A percentile compares a stretch with the other conserved stretches of the same genome.
These are phyloP conservation scores for Camellia lanceoleosa DNA, from an alignment of 148 eudicot genomes.

Conservation along the genomic window DNA sequence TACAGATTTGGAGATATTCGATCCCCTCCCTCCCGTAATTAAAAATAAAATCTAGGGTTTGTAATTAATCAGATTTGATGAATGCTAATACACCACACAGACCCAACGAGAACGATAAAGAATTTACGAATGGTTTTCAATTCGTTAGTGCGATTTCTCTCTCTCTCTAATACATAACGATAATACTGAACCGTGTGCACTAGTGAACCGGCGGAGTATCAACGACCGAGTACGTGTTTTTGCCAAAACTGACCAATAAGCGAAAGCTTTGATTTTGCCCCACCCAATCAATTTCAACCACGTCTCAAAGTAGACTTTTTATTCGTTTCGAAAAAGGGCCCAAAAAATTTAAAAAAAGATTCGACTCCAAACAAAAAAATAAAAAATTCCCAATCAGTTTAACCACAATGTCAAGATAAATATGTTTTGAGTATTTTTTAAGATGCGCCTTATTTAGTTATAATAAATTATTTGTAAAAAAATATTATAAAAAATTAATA, in stretches of 20 bases:
- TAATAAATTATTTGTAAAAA: too few species aligned
- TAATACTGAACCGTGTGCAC: background rate
- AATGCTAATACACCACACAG: background rate
- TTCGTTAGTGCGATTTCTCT: background rate
- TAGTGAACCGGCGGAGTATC: background rate
- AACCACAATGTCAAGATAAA: too few species aligned
- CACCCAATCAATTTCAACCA: slow-evolving; percentile 22
- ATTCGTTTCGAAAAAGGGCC: too few species aligned
- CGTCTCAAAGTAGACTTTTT: background rate
- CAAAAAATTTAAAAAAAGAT: too few species aligned
- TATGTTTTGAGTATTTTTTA: too few species aligned
- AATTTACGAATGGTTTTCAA: background rate
- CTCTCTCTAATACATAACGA: background rate
- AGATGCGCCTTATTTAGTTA: too few species aligned
- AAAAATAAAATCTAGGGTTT: slow-evolving; percentile 23
- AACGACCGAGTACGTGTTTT: slow-evolving; percentile 27
- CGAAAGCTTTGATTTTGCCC: slow-evolving; percentile 14
- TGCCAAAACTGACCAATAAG: slow-evolving; percentile 32
- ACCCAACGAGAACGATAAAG: background rate
- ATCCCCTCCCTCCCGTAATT: background rate
- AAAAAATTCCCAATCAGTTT: too few species aligned
- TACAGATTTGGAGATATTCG: slow-evolving; percentile 20
- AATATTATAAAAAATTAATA: too few species aligned
- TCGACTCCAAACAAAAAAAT: too few species aligned
- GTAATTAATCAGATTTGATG: slow-evolving; percentile 13